Base-by-base conservation (phyloP, 2,329 filamentous ascomycete species). In the Aureobasidium sp. region DNA sequence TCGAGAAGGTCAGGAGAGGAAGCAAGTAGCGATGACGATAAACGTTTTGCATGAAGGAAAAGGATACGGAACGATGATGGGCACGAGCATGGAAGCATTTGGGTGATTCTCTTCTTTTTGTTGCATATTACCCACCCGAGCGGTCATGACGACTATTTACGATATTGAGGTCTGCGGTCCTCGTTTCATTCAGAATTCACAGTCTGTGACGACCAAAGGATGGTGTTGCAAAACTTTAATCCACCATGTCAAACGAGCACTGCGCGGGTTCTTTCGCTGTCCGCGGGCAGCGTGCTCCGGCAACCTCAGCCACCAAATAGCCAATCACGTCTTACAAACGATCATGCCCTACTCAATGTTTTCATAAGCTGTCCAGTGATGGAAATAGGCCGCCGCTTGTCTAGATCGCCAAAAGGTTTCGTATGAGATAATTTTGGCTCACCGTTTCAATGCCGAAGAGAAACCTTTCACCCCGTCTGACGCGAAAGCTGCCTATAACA, bases 1-100 rank as follows among this genome's bases (percentile, higher is more conserved):
- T 73, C 51, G 37, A 52, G 4, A 58, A 55, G 42, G 44, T 62
- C 1, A 56, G 60, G 1, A 53, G 36, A n/a, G 25, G 25, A 5
- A 60, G 45, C 45, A 49, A 60, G 12, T 34, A 27, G 34, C 5
- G 20, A 27, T 22, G 41, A 36, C 29, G 31, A 39, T n/a, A 25
- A 55, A 41, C n/a, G 15, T 41, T 41, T 55, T 55, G 51, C 36
- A 55, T 55, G 25, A 41, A 22, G 49, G 12, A 11, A 52, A 52
- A 37, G 31, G 51, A 29, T 14, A 27, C n/a, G 31, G 36, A 12
- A 49, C 9, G 31, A 39, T 31, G 45, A 29, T 25, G 11, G 45
- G 15, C 17, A 27, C 27, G 34, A 15, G 36, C 12, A 39, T 20
- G 36, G 12, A 27, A 53, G 49, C 49, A 39, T 53, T 53, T 51